A percentile compares a stretch with the other conserved stretches of the same genome.
These are phyloP conservation scores for Pneumocystis oryctolagi DNA, from an alignment of 1,139 yeast genomes.

Conservation along the genomic window DNA sequence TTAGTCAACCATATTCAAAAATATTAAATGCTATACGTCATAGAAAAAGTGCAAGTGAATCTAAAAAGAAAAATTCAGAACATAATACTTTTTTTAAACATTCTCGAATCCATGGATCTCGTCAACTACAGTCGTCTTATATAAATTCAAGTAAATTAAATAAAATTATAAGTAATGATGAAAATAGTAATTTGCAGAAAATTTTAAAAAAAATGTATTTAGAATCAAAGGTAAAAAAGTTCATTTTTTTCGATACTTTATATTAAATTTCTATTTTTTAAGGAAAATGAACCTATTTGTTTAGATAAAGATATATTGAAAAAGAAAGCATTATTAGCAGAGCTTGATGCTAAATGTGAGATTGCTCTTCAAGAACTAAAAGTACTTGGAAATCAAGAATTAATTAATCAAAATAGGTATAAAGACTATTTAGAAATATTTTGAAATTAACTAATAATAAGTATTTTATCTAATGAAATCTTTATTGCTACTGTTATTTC, in stretches of 20 bases:
- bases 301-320: neutral
- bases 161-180: neutral
- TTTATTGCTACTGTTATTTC: constrained; percentile 7
- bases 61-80: neutral
- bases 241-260: neutral
- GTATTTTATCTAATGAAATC: neutral
- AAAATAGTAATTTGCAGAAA: neutral
- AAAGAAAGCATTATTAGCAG: neutral
- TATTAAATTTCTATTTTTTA: neutral
- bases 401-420: neutral
- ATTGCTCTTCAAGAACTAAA: neutral
- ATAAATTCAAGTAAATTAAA: neutral
- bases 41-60: neutral
- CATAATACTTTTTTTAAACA: neutral
- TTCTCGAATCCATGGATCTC: neutral
- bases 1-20: neutral
- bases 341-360: neutral
- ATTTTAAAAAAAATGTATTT: neutral
- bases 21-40: neutral
- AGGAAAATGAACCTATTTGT: neutral
- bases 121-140: neutral
- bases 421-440: neutral
- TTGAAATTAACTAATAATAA: neutral
- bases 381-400: neutral
- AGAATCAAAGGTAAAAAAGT: neutral